phyloP scores from a whole-genome alignment of 2,329 filamentous ascomycete genomes.

The Bretziella fagacearum region DNA sequence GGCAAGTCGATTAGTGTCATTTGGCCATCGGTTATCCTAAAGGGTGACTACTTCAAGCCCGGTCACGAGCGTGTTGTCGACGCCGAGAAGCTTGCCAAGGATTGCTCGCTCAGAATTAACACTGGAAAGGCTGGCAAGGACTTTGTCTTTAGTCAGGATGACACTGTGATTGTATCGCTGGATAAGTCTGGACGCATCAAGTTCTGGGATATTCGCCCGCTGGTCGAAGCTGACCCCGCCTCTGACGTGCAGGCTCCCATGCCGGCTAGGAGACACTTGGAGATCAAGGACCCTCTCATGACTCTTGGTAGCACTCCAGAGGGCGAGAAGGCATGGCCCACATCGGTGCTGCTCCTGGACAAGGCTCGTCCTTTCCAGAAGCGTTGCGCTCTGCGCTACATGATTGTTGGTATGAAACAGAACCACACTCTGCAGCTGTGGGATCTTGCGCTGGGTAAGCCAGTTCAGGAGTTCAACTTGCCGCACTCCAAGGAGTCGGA shows the following conservation, averaged over 20 bases:
- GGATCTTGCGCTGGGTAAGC: conserved; percentile 89
- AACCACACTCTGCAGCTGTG: conserved; percentile 97
- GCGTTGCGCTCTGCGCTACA: conserved; percentile 76
- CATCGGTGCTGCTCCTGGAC: conserved; percentile 87
- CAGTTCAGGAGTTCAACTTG: conserved; percentile 91
- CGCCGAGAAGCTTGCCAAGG: conserved; percentile 70
- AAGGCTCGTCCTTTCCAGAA: conserved; percentile 89
- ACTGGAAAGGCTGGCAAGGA: conserved; percentile 97
- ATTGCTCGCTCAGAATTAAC: conserved; percentile 82
- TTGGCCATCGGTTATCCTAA: conserved; percentile 46
- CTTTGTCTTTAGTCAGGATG: conserved; percentile 94
- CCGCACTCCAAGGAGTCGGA: conserved; percentile 93
- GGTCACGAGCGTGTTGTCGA: conserved; percentile 57
- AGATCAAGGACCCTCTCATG: conserved; percentile 72
- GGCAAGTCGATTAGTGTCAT: conserved; percentile 94
- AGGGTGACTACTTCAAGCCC: conserved; percentile 45
- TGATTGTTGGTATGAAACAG: conserved; percentile 96
- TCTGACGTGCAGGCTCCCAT: conserved; percentile 34
- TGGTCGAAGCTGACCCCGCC: conserved; percentile 40
- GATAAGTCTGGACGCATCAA: conserved; percentile 94
- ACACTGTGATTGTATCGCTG: conserved; percentile 81
- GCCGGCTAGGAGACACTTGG: conserved; percentile 43
- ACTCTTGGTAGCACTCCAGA: conserved; percentile 75
- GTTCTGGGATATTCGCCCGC: conserved; percentile 89
- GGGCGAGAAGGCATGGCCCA: conserved; percentile 89